Evolutionary conservation across 2,329 filamentous ascomycete genomes (phyloP), one percentile per base, ranked within the genome.

Genomic region (Huntiella omanensis): DNA sequence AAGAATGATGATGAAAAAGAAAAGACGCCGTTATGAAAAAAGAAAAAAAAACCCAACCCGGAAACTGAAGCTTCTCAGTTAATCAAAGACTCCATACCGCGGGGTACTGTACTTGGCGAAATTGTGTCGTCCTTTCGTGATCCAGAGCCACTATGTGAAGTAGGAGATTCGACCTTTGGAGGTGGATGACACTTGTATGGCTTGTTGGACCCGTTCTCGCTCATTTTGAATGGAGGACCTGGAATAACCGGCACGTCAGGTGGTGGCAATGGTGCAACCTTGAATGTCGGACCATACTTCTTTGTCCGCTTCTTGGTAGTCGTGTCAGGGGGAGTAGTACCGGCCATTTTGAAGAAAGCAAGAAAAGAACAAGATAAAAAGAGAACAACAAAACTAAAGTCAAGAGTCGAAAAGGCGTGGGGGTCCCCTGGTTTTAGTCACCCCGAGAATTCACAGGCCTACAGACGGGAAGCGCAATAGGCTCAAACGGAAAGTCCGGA

Each of bases 61-160:
- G 28, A 22, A 22, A 19, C 16, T 33, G 28, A 17, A 4, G 15
- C 6, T 12, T 39, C 32, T 45, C 37, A 49, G 33, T 50, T 47
- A 10, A 50, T 15, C 12, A 50, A 16, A 17, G 44, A 46, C 40
- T 50, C 48, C 61, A 70, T 62, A 28, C 58, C 60, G 12, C 56
- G 57, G 4, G 67, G 67, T 15, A 63, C 54, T 3, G 60, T 62
- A 22, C 55, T 60, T 5, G 67, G 65, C 19, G 65, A 68, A 34
- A 69, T 66, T 4, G 65, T 67, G 16, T 61, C 56, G 33, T 39
- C 12, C 6, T 44, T 19, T 35, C 7, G 22, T 28, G 22, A 28
- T 28, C 22, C 22, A 10, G 22, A 28, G 22, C 22, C 22, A 28
- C 7, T 28, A 28, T 28, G 22, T 28, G 22, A 28, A 28, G 35